Conservation (phyloP, 2,329 filamentous ascomycete species). For the Epichloe sibirici region DNA sequence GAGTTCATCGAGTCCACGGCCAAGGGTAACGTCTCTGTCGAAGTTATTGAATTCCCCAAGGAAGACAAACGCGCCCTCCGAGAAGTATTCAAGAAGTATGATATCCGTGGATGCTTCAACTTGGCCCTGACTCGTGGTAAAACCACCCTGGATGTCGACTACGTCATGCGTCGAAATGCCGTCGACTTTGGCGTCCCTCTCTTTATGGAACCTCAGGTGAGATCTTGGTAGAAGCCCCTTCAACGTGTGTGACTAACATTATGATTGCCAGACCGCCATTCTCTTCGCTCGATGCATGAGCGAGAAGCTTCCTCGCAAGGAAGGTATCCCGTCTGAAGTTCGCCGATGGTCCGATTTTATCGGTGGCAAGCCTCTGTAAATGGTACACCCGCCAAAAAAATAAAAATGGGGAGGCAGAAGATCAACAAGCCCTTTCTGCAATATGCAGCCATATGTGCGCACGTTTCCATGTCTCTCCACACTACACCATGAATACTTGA, state of each 20-base stretch:
- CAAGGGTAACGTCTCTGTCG: constrained; percentile 58
- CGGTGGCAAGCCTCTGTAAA: constrained; percentile 63
- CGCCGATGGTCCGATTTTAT: constrained; percentile 93
- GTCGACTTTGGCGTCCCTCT: constrained; percentile 96
- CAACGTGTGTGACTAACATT: neutral
- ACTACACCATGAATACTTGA: neutral
- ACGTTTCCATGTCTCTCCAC: no score
- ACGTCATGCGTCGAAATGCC: constrained; percentile 95
- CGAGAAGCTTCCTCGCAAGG: constrained; percentile 80
- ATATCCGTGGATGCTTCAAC: constrained; percentile 94
- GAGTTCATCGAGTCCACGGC: constrained; percentile 60
- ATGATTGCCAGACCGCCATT: constrained; percentile 62
- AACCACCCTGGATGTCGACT: constrained; percentile 83
- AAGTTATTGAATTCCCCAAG: constrained; percentile 94
- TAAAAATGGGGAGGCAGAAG: neutral
- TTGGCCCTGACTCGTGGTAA: constrained; percentile 73
- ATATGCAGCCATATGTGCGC: neutral
- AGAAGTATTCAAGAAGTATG: constrained; percentile 92
- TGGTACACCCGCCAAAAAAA: neutral
- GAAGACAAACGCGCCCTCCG: constrained; percentile 89
- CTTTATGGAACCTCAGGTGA: constrained; percentile 96
- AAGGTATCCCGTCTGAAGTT: constrained; percentile 85
- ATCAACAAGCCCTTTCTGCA: neutral
- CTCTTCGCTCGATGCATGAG: constrained; percentile 96
- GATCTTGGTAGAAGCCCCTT: constrained; percentile 13